Evolutionary conservation across 2,329 filamentous ascomycete species (phyloP).

Genomic region (Whalleya microplaca): DNA sequence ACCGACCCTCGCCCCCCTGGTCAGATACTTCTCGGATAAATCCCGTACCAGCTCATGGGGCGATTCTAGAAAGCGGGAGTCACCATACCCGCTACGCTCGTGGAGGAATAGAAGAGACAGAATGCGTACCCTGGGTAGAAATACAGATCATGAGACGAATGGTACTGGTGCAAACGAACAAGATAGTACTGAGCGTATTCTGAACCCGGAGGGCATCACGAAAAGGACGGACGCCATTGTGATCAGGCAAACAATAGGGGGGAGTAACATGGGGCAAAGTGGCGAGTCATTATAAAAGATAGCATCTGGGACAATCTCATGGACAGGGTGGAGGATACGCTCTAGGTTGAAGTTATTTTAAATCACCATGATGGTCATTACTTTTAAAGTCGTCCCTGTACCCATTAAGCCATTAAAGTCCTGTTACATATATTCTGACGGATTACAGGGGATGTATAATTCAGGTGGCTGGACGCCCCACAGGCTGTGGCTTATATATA

Average conservation of each 20-base stretch:
- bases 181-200: constrained; percentile 11
- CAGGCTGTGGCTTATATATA: no score
- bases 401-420: no score
- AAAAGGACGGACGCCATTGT: constrained; percentile 7
- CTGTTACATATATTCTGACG: no score
- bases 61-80: constrained; percentile 7
- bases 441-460: no score
- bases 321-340: no score
- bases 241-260: not conserved
- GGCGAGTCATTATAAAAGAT: not conserved
- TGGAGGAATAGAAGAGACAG: constrained; percentile 19
- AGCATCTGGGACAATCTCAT: not conserved
- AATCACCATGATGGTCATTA: no score
- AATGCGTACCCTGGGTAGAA: not conserved
- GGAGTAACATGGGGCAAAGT: not conserved
- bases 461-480: no score
- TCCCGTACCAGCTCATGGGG: constrained; percentile 26
- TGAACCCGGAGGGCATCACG: not conserved
- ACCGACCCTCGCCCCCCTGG: constrained; percentile 47
- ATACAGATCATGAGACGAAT: not conserved
- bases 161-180: not conserved
- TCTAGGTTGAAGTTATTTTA: no score
- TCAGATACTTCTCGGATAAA: constrained; percentile 41
- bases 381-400: no score
- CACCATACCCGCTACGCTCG: constrained; percentile 34